Evolutionary conservation across 108 stramenopile species (phyloP), one percentile per base, ranked within the genome.

Genomic region (Skeletonema grethae): DNA sequence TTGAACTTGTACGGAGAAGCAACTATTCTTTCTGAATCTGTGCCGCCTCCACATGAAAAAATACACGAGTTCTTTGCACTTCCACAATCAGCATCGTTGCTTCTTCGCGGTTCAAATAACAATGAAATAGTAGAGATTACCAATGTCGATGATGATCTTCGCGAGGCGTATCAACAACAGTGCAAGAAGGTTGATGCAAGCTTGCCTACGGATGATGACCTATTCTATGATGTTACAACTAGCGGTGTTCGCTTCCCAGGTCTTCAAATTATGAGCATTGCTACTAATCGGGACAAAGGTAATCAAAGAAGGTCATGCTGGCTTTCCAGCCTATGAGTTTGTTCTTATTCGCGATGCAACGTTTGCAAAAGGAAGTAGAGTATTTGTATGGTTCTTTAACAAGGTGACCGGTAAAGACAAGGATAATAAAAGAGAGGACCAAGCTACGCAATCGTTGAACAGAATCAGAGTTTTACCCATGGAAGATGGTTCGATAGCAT

Each of bases 321-420:
- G 53, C 38, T 34, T 79, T 30, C 78, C 78, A 13, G 30, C 41
- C 39, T 79, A 72, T 63, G 65, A 79, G 39, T 67, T 79, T 56
- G 70, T 72, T 0, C 67, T 79, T 18, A 63, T 79, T 20, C 64
- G 65, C 53, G 78, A 79, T 41, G 48, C 53, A 29, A 79, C 70
- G 16, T 63, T 63, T 68, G 78, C 71, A 20, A 57, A 35, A 30
- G 78, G 78, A n/a, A 71, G 60, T 57, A 69, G 48, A 46, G 38
- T 78, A 3, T 71, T 78, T 12, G 69, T 78, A 0, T 71, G 77
- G 77, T 66, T 79, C 31, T 79, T 79, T 24, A 79, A 79, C 55
- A 72, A 72, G 61, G 56, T 72, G 3, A 72, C 78, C 5, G 67
- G 61, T 16, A 72, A 72, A 39, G 36, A 30, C 24, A 56, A 61